Evolutionary conservation across 2,329 filamentous ascomycete genomes (phyloP).

Genomic region (Diaporthe sp.): DNA sequence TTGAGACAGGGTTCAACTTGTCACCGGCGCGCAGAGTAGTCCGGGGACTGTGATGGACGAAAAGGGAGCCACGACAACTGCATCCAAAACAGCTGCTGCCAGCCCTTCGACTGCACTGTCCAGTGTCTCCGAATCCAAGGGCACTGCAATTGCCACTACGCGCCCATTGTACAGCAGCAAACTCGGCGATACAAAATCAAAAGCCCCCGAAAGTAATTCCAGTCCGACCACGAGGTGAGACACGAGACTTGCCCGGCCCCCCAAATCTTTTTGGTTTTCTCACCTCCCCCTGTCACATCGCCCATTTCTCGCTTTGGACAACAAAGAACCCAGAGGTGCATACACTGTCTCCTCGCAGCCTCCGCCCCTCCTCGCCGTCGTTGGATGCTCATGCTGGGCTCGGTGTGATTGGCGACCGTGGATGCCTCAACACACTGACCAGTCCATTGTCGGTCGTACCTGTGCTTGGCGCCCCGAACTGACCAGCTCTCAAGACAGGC

Average conservation of each 20-base stretch:
- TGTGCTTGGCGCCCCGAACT: slow-evolving; percentile 32
- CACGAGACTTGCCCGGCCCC: slow-evolving; percentile 46
- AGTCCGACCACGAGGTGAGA: slow-evolving; percentile 52
- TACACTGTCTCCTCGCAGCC: slow-evolving; percentile 25
- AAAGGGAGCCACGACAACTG: slow-evolving; percentile 37
- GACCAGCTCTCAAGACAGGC: slow-evolving; percentile 44
- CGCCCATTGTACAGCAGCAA: slow-evolving; percentile 52
- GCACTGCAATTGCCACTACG: slow-evolving; percentile 36
- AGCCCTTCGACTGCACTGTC: slow-evolving; percentile 21
- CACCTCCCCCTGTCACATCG: slow-evolving; percentile 27
- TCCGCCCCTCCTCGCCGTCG: slow-evolving; percentile 15
- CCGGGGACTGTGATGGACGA: slow-evolving; percentile 40
- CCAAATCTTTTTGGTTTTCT: slow-evolving; percentile 42
- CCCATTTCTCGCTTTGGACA: slow-evolving; percentile 36
- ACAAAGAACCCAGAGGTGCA: slow-evolving; percentile 42
- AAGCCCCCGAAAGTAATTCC: slow-evolving; percentile 45
- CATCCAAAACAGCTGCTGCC: slow-evolving; percentile 28
- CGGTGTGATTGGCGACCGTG: slow-evolving; percentile 19
- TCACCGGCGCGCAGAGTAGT: slow-evolving; percentile 36
- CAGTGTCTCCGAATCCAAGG: slow-evolving; percentile 23
- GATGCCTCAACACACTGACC: slow-evolving; percentile 18
- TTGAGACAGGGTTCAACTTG: slow-evolving; percentile 40
- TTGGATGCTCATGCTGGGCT: slow-evolving; percentile 28
- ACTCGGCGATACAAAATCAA: slow-evolving; percentile 48
- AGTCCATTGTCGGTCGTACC: slow-evolving; percentile 15